Evolutionary conservation across 2,329 filamentous ascomycete genomes (phyloP).

Genomic region (Claviceps sp.): DNA sequence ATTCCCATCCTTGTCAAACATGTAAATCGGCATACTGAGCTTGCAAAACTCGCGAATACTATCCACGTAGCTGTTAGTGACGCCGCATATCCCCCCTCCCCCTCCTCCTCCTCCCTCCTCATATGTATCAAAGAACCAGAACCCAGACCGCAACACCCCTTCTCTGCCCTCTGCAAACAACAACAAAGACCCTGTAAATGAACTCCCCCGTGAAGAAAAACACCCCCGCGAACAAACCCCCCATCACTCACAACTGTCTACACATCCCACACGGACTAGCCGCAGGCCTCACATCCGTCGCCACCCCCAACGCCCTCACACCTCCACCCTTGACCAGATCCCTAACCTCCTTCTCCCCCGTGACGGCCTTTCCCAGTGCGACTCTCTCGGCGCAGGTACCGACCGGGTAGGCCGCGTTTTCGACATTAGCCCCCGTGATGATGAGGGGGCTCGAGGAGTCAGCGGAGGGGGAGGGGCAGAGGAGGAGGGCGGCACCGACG

Average conservation of each 20-base stretch:
- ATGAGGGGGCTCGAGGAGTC: background rate
- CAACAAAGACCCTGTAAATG: background rate
- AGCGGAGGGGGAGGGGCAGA: too few species aligned
- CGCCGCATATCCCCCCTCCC: slow-evolving; percentile 7
- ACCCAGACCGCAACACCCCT: too few species aligned
- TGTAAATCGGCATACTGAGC: slow-evolving; percentile 63
- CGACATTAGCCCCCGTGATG: slow-evolving; percentile 64
- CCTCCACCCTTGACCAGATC: background rate
- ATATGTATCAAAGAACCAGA: too few species aligned
- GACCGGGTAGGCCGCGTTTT: slow-evolving; percentile 87
- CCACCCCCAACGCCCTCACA: slow-evolving; percentile 69
- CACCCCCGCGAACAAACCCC: slow-evolving; percentile 9
- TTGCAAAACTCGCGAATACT: slow-evolving; percentile 67
- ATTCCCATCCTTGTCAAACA: slow-evolving; percentile 76
- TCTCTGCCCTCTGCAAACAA: too few species aligned
- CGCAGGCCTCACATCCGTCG: slow-evolving; percentile 60
- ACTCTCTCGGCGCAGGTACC: slow-evolving; percentile 92
- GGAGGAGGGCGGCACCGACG: slow-evolving; percentile 63
- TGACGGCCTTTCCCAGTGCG: slow-evolving; percentile 70
- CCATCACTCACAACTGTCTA: slow-evolving; percentile 61
- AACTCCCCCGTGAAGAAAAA: background rate
- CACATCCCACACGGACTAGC: slow-evolving; percentile 90
- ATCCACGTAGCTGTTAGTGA: slow-evolving; percentile 5
- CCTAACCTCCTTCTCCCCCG: slow-evolving; percentile 28
- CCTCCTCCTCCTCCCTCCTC: background rate